Percentiles rank a stretch among this genome's conserved stretches.
These are phyloP conservation scores for Brachypodium distachyon DNA, from an alignment of 202 grass and related monocot species.

Conservation along the genomic window DNA sequence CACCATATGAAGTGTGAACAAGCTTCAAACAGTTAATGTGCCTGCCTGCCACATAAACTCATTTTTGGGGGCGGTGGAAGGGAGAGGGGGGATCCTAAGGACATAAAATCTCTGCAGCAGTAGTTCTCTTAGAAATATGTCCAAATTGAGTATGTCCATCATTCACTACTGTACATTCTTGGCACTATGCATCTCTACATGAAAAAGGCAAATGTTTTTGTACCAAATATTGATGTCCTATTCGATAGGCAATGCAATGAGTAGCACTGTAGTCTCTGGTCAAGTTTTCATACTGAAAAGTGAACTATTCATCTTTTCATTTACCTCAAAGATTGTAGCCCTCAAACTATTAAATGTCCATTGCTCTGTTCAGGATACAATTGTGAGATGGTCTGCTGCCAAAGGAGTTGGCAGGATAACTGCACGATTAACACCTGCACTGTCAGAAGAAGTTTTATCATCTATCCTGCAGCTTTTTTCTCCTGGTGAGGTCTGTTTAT, in stretches of 20 bases:
- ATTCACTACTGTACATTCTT: neutral
- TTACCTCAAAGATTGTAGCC: neutral
- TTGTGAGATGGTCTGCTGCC: slow-evolving; percentile 95
- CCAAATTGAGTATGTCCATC: neutral
- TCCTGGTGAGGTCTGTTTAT: slow-evolving; percentile 63
- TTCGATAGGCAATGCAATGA: neutral
- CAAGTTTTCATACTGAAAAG: neutral
- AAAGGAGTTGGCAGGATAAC: slow-evolving; percentile 96
- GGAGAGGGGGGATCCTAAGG: no score
- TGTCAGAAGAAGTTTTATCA: slow-evolving; percentile 87
- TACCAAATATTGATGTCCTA: neutral
- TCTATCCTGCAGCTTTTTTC: slow-evolving; percentile 90
- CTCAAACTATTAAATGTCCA: slow-evolving; percentile 6
- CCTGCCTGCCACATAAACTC: neutral
- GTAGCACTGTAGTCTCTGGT: neutral
- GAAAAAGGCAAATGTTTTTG: neutral
- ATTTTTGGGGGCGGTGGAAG: no score
- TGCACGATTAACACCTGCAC: slow-evolving; percentile 72
- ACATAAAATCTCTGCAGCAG: neutral
- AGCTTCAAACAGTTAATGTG: neutral
- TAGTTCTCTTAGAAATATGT: neutral
- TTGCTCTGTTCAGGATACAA: slow-evolving; percentile 65
- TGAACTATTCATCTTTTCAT: slow-evolving; percentile 20
- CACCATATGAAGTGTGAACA: neutral
- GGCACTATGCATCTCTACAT: neutral